Evolutionary conservation across 2,329 filamentous ascomycete species (phyloP), one percentile per base, ranked within the genome.

Genomic region (Zasmidium cellare): DNA sequence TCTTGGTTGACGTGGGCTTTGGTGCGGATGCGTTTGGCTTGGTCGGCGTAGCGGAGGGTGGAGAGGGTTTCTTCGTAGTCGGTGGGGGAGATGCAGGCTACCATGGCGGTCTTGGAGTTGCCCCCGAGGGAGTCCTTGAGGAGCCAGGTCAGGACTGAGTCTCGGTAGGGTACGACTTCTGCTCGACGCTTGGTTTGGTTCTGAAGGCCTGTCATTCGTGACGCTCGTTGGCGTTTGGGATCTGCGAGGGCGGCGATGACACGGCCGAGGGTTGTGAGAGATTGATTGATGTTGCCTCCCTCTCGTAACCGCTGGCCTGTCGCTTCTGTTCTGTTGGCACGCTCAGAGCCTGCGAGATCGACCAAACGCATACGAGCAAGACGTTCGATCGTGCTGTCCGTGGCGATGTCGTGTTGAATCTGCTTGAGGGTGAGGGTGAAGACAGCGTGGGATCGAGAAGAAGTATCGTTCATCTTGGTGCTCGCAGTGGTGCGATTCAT

Each of bases 391-490:
- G 93, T 97, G 78, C 96, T 92, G 73, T 99, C 94, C n/a, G 92
- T 96, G 53, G 92, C 89, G 77, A 97, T 88, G 68, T 97, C 93
- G 76, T 97, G 93, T 71, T 97, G 92, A 64, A 99, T 99, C 75
- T 97, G 94, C 77, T 96, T 97, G 58, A 99, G 82, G 78, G 96
- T 94, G 67, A 99, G 94, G 24, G 94, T 99, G 75, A 99, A 99
- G 57, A 99, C 94, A 7, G 94, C 92, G 72, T 99, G 94, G 63
- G 92, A 96, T 73, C 94, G 90, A 62, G 91, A 96, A 54, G 91
- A 96, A 2, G 93, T 97, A 75, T 99, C 94, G 76, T 99, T 99
- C 94, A 99, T 99, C 79, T 97, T 97, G 59, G 94, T 99, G 71
- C 90, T 92, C 14, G 94, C 94, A 19, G 86, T 88, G 0, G 94